Conservation (phyloP, 495 filamentous ascomycete genomes). For the Friedmanniomyces endolithicus region DNA sequence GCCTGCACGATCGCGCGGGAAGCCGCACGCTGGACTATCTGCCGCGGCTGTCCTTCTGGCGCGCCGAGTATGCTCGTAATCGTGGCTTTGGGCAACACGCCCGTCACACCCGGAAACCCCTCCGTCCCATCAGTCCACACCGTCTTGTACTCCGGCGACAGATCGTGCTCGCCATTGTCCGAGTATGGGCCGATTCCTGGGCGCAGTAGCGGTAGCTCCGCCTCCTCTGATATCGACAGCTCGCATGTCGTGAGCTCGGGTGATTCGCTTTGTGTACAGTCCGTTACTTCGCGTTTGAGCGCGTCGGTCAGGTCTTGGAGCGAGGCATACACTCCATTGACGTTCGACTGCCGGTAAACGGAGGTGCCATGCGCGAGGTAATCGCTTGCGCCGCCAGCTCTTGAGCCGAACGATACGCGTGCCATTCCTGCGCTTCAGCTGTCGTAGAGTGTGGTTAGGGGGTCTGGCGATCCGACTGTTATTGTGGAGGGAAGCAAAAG, state of each 20-base stretch:
- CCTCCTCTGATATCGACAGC: not conserved
- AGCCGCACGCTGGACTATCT: slow-evolving; percentile 19
- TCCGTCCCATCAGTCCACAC: slow-evolving; percentile 10
- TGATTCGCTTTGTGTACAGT: not conserved
- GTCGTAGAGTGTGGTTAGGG: not conserved
- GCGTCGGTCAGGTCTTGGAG: slow-evolving; percentile 8
- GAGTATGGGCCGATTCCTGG: slow-evolving; percentile 16
- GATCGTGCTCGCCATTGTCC: slow-evolving; percentile 15
- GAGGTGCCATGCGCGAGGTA: not conserved
- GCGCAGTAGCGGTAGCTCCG: slow-evolving; percentile 9
- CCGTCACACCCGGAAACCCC: not conserved
- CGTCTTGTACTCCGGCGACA: slow-evolving; percentile 15
- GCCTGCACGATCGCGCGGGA: slow-evolving; percentile 18
- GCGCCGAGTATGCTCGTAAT: not conserved
- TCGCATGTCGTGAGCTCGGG: slow-evolving; percentile 13
- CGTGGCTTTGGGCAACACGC: slow-evolving; percentile 4
- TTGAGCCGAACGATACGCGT: slow-evolving; percentile 13
- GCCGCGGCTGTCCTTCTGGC: not conserved
- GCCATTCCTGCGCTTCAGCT: slow-evolving; percentile 1
- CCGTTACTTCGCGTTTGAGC: slow-evolving; percentile 4
- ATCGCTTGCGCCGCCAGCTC: slow-evolving; percentile 6
- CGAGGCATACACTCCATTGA: slow-evolving; percentile 6
- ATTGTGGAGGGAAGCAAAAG: not conserved
- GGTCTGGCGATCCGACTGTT: not conserved
- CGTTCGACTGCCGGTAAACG: not conserved